A percentile compares a stretch with the other conserved stretches of the same genome.
These are phyloP conservation scores for Fusarium tricinctum DNA, from an alignment of 2,329 filamentous ascomycete genomes.

Conservation along the genomic window DNA sequence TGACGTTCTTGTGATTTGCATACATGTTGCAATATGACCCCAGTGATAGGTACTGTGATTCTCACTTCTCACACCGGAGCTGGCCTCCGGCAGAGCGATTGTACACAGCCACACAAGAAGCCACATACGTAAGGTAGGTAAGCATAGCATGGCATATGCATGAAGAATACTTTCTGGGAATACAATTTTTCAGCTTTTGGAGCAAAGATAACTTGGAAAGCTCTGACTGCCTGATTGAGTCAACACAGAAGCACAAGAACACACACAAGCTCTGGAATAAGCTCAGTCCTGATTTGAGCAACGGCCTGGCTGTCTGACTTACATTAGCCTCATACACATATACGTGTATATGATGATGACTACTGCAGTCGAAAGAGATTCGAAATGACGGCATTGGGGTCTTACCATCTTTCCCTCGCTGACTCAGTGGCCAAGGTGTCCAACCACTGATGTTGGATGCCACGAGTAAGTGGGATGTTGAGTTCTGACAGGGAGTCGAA, in stretches of 20 bases:
- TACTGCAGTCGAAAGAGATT: not conserved
- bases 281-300: conserved; percentile 4
- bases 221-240: not conserved
- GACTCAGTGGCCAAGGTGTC: conserved; percentile 23
- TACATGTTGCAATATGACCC: too few relatives aligned
- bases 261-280: not conserved
- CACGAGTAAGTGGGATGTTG: not conserved
- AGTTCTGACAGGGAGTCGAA: conserved; percentile 1
- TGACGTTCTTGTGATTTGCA: not conserved
- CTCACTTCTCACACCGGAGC: not conserved
- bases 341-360: conserved; percentile 15
- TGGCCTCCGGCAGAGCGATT: not conserved
- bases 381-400: not conserved
- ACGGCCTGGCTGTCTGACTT: conserved; percentile 23
- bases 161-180: not conserved
- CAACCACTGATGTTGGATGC: conserved; percentile 12
- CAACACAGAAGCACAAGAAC: not conserved
- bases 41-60: not conserved
- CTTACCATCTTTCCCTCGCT: not conserved
- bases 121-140: not conserved
- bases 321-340: conserved; percentile 16
- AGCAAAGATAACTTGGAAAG: not conserved
- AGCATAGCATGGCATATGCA: not conserved
- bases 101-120: not conserved
- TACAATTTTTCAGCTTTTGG: not conserved